Evolutionary conservation across 1,139 yeast genomes (phyloP), one percentile per base, ranked within the genome.

Genomic region (Zygosaccharomyces sapae): DNA sequence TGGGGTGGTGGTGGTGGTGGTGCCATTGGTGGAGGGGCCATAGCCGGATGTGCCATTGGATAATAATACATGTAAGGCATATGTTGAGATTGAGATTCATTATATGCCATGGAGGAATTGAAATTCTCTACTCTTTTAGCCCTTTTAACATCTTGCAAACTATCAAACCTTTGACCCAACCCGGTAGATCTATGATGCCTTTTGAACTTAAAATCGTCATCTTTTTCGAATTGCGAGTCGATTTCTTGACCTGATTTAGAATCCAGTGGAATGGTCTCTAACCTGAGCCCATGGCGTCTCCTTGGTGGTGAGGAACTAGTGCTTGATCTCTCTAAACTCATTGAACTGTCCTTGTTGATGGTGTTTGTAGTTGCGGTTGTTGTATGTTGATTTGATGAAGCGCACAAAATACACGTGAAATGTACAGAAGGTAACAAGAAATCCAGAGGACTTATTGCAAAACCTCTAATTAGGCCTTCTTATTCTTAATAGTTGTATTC

Each of bases 51-150:
- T 12, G 34, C 16, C 43, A 55, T 44, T 2, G 59, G 60, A 45
- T 56, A 56, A 44, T 55, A 56, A 38, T 56, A 56, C 54, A 54
- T 48, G 36, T 54, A 57, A 2, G 59, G 62, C 52, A 54, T 8
- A 20, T 27, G 33, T 29, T 31, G 34, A 31, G 34, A 31, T 6
- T 31, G 34, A 8, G 34, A 31, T 5, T 18, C 38, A 31, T 41
- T 49, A n/a, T 34, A 13, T 8, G 43, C 46, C 37, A 49, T 47
- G 4, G 67, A 63, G 1, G 67, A 63, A 44, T 63, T 64, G 46
- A 65, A 65, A 45, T 61, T 62, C 22, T 63, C 67, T 24, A 65
- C 54, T 57, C 66, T 53, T 45, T 57, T 58, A 10, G 68, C 65
- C 25, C 54, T 52, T 38, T 55, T 56, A 12, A 58, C 51, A 41